Conservation (phyloP, 169 alveolate genomes). For the Plasmodium coatneyi region DNA sequence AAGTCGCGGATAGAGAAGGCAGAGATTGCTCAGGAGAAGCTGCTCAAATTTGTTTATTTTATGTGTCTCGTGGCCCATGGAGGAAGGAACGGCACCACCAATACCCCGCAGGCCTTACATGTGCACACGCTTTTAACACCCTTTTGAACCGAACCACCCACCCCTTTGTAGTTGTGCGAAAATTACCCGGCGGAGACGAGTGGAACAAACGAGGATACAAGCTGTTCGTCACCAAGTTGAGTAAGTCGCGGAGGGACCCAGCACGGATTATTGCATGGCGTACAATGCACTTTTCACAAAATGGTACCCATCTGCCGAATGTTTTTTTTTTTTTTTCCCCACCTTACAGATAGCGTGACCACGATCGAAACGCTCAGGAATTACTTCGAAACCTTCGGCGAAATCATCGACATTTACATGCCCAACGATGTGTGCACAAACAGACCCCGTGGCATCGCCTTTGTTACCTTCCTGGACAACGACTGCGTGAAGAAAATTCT, state of each 20-base stretch:
- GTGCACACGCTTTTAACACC: background rate
- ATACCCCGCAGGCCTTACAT: background rate
- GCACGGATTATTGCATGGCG: background rate
- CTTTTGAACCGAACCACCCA: background rate
- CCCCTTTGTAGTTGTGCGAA: constrained; percentile 13
- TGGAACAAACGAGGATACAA: constrained; percentile 68
- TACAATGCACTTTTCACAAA: background rate
- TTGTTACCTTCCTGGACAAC: constrained; percentile 51
- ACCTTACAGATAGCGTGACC: constrained; percentile 48
- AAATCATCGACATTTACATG: constrained; percentile 67
- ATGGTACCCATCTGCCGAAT: background rate
- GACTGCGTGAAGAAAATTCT: constrained; percentile 60
- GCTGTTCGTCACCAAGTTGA: constrained; percentile 53
- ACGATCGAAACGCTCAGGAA: constrained; percentile 50
- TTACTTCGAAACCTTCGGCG: constrained; percentile 47
- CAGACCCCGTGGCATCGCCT: constrained; percentile 60
- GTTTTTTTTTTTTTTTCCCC: background rate
- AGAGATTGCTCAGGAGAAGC: background rate
- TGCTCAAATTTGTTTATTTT: background rate
- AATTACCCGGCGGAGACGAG: constrained; percentile 59
- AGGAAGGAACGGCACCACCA: background rate
- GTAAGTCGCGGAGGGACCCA: background rate
- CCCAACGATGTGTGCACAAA: constrained; percentile 66
- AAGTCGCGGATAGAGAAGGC: background rate
- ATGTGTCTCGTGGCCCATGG: background rate